phyloP scores from a whole-genome alignment of 225 moss, liverwort and hornwort species.

The Neckera pumila region DNA sequence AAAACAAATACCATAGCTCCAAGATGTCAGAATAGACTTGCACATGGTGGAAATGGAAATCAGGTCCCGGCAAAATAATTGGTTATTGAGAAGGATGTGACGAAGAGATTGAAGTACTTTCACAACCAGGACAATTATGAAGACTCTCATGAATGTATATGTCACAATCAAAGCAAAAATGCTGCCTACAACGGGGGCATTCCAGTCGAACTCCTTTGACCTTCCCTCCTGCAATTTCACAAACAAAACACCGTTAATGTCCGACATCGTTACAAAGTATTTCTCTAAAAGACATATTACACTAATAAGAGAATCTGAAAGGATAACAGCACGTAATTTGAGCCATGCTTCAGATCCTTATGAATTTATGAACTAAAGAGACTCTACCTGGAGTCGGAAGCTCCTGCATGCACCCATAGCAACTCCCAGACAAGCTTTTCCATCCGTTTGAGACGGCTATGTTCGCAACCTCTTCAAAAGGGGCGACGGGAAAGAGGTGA shows the following conservation, averaged over 20 bases:
- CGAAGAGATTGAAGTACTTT: conserved; percentile 55
- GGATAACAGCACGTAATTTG: not conserved
- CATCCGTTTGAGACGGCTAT: conserved; percentile 34
- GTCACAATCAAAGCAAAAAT: conserved; percentile 98
- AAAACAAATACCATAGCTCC: not conserved
- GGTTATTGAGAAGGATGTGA: conserved; percentile 33
- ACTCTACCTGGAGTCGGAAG: conserved; percentile 72
- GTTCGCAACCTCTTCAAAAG: conserved; percentile 71
- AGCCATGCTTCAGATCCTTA: not conserved
- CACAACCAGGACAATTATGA: conserved; percentile 98
- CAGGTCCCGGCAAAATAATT: not conserved
- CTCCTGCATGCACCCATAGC: conserved; percentile 89
- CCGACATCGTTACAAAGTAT: not conserved
- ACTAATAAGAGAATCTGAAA: not conserved
- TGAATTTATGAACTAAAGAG: not conserved
- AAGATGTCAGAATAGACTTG: not conserved
- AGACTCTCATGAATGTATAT: conserved; percentile 95
- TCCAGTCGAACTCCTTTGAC: conserved; percentile 72
- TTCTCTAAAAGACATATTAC: not conserved
- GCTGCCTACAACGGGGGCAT: conserved; percentile 92
- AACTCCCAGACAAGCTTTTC: conserved; percentile 18
- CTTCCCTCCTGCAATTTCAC: conserved; percentile 60
- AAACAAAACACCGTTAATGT: not conserved
- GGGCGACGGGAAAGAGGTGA: conserved; percentile 91
- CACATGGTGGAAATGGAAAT: not conserved